phyloP scores from a whole-genome alignment of 192 early-diverging fungal genomes.

The Polychytrium aggregatum region DNA sequence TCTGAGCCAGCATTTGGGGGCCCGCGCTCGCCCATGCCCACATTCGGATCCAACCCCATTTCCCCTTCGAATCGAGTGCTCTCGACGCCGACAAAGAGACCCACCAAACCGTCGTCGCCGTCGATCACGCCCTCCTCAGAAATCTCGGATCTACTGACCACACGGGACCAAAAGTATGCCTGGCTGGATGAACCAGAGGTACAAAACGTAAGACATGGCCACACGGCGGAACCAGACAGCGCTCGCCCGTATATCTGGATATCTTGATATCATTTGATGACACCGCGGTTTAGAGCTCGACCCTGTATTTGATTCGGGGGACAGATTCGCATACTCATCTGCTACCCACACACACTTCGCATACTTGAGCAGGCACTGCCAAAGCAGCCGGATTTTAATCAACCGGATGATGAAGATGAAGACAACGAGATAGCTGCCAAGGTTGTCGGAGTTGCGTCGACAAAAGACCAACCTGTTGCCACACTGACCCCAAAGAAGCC shows the following conservation, averaged over 20 bases:
- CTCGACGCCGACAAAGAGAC: too few relatives aligned
- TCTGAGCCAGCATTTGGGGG: conserved; percentile 4
- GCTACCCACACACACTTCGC: too few relatives aligned
- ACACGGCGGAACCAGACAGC: too few relatives aligned
- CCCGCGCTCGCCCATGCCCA: not conserved
- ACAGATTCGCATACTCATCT: too few relatives aligned
- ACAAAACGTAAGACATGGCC: too few relatives aligned
- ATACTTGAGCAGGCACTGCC: too few relatives aligned
- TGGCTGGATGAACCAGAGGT: conserved; percentile 21
- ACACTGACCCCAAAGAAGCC: too few relatives aligned
- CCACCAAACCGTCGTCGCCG: not conserved
- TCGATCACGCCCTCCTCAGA: conserved; percentile 3
- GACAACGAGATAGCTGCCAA: conserved; percentile 3
- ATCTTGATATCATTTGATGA: too few relatives aligned
- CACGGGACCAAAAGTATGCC: conserved; percentile 20
- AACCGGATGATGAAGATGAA: not conserved
- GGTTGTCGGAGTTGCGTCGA: not conserved
- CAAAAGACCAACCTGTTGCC: not conserved
- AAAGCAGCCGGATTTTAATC: not conserved
- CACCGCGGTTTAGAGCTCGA: too few relatives aligned
- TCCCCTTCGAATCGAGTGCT: conserved; percentile 4
- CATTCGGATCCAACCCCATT: not conserved
- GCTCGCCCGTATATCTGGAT: too few relatives aligned
- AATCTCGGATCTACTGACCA: conserved; percentile 8
- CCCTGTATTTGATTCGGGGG: too few relatives aligned